phyloP scores from a whole-genome alignment of 2,329 filamentous ascomycete species.

The Ophiosphaerella narmari region DNA sequence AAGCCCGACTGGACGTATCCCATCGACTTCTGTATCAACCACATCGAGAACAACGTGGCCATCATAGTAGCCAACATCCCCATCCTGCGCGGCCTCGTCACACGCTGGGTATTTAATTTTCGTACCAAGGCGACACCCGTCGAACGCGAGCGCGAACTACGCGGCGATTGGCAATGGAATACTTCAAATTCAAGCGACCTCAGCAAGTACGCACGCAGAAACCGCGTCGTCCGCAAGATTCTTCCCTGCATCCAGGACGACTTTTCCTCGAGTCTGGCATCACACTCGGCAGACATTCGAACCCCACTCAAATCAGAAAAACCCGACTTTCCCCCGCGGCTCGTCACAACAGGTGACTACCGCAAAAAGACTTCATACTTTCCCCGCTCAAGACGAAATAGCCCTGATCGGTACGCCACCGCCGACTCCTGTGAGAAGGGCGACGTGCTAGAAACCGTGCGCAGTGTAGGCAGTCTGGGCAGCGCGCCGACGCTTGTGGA shows the following conservation, averaged over 20 bases:
- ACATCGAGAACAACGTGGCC: conserved; percentile 49
- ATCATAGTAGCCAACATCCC: conserved; percentile 49
- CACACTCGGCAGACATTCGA: conserved; percentile 17
- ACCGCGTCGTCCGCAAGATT: conserved; percentile 36
- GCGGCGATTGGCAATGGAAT: conserved; percentile 35
- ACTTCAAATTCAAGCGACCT: conserved; percentile 32
- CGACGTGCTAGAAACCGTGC: conserved; percentile 37
- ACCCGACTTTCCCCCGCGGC: conserved; percentile 24
- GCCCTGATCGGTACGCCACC: conserved; percentile 33
- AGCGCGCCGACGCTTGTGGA: conserved; percentile 41
- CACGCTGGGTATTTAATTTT: conserved; percentile 48
- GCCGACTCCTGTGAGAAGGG: conserved; percentile 40
- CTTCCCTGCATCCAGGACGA: conserved; percentile 43
- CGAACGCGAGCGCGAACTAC: conserved; percentile 34
- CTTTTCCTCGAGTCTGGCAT: conserved; percentile 41
- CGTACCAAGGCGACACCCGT: conserved; percentile 36
- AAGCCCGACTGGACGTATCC: conserved; percentile 49
- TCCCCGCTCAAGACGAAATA: conserved; percentile 32
- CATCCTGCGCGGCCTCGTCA: conserved; percentile 48
- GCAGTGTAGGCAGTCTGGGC: conserved; percentile 38
- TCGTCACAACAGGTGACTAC: conserved; percentile 26
- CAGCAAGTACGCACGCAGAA: conserved; percentile 25
- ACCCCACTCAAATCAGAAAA: conserved; percentile 12
- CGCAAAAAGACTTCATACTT: conserved; percentile 31
- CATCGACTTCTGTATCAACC: conserved; percentile 49